A percentile compares a stretch with the other conserved stretches of the same genome.
Evolutionary conservation across 805 yeast genomes (phyloP).

Genomic region (Candida xyloterini): DNA sequence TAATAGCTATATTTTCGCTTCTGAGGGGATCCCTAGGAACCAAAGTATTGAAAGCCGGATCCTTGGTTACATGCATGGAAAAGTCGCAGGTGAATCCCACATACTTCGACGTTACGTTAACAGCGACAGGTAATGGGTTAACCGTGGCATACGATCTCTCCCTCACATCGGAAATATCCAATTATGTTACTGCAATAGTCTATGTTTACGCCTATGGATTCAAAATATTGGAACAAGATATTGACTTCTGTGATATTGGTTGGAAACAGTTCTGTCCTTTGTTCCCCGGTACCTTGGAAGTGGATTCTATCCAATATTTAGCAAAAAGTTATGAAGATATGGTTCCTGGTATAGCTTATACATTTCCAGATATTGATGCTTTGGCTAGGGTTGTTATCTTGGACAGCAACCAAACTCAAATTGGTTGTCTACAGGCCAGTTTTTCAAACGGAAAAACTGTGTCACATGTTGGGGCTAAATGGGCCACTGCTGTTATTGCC

Average conservation of each 20-base stretch:
- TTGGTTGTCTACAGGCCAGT: slow-evolving; percentile 75
- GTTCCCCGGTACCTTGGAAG: slow-evolving; percentile 75
- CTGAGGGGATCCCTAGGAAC: slow-evolving; percentile 5
- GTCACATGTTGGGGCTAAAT: slow-evolving; percentile 74
- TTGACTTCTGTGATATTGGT: slow-evolving; percentile 63
- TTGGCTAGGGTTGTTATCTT: slow-evolving; percentile 54
- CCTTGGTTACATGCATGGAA: slow-evolving; percentile 85
- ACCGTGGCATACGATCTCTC: slow-evolving; percentile 68
- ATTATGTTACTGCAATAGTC: slow-evolving; percentile 64
- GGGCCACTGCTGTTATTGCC: slow-evolving; percentile 92
- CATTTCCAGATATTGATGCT: slow-evolving; percentile 86
- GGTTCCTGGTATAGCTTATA: slow-evolving; percentile 83
- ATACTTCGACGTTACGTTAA: slow-evolving; percentile 68
- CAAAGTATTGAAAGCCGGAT: slow-evolving; percentile 55
- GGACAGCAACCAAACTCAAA: slow-evolving; percentile 35
- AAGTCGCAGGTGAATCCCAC: slow-evolving; percentile 70
- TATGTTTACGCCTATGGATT: slow-evolving; percentile 87
- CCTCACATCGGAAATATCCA: slow-evolving; percentile 64
- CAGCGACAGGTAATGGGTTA: slow-evolving; percentile 66
- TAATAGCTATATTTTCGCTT: slow-evolving; percentile 1
- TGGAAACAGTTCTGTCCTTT: slow-evolving; percentile 92
- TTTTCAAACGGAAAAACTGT: slow-evolving; percentile 80
- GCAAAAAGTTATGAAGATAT: slow-evolving; percentile 44
- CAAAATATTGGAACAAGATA: slow-evolving; percentile 50
- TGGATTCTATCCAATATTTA: slow-evolving; percentile 66